Base-by-base conservation (phyloP, 2,329 filamentous ascomycete genomes). In the Claviceps purpurea region DNA sequence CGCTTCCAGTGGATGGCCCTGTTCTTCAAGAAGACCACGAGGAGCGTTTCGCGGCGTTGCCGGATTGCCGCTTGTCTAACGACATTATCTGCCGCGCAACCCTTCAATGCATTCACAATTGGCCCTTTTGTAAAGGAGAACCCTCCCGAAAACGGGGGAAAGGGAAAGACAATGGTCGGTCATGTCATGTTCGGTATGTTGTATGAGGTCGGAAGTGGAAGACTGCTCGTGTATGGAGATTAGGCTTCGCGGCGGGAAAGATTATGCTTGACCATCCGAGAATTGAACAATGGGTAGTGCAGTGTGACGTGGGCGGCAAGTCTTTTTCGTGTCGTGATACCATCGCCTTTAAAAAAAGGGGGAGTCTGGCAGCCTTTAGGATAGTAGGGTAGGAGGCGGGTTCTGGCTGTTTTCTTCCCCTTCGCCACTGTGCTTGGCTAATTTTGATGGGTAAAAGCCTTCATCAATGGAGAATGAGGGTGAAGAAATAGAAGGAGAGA, bases 241-340 rank as follows among this genome's bases (percentile, higher is more conserved):
- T 13, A 3, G 16, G 26, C 26, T 26, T 11, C 11, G 30, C 26
- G 5, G 11, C 30, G 10, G 11, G 5, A 26, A 24, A 42, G 47
- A 49, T 49, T 49, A 42, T 49, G 47, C 47, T 42, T 37, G 47
- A 37, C 47, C 47, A 49, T 50, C 34, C 48, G 48, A 50, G 39
- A 8, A 43, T 10, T 14, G 42, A 24, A 37, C 11, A 40, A n/a
- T 13, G 40, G 10, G 48, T 50, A 18, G 24, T 50, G 18, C 48
- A 44, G 48, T 50, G 39, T 18, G 40, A 50, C 48, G 48, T 50
- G 47, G 24, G 48, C 40, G 40, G 48, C 26, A 43, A 39, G 41
- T 22, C 13, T 50, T 40, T 26, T n/a, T 34, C 22, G 43, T 44
- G 39, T n/a, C n/a, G 48, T 50, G 40, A 34, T 18, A 50, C 48